These are phyloP conservation scores for Clarireedia hainanense DNA, from an alignment of 2,329 filamentous ascomycete genomes.

Conservation along the genomic window DNA sequence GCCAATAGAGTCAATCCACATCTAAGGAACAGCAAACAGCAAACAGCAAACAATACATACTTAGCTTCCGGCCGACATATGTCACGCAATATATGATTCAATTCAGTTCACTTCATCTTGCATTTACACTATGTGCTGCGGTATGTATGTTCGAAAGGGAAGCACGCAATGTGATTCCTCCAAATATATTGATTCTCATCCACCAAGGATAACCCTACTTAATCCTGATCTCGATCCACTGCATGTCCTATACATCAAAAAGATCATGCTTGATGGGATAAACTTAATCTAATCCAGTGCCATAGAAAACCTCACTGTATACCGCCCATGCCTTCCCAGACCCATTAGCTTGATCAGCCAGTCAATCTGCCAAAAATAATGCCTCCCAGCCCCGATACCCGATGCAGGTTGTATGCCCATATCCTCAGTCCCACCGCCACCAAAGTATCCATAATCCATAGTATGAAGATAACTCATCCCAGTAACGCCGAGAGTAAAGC, in stretches of 20 bases:
- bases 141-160: too few species aligned
- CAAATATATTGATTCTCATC: too few species aligned
- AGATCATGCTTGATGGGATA: neutral
- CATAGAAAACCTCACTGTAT: neutral
- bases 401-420: conserved; percentile 1
- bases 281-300: neutral
- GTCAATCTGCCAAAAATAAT: neutral
- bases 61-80: too few species aligned
- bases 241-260: neutral
- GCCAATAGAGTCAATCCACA: too few species aligned
- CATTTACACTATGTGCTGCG: too few species aligned
- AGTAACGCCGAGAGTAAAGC: conserved; percentile 4
- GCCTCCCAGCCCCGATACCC: conserved; percentile 1
- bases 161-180: too few species aligned
- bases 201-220: too few species aligned
- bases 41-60: too few species aligned
- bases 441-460: conserved; percentile 1
- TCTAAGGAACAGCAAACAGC: too few species aligned
- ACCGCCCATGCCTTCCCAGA: conserved; percentile 2
- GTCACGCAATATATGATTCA: too few species aligned
- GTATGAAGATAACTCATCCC: conserved; percentile 1
- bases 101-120: too few species aligned
- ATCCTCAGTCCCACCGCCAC: neutral
- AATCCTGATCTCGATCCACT: neutral
- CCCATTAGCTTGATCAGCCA: neutral